A percentile compares a stretch with the other conserved stretches of the same genome.
phyloP scores from a whole-genome alignment of 2,329 filamentous ascomycete genomes.

The Sarocladium oryzae region DNA sequence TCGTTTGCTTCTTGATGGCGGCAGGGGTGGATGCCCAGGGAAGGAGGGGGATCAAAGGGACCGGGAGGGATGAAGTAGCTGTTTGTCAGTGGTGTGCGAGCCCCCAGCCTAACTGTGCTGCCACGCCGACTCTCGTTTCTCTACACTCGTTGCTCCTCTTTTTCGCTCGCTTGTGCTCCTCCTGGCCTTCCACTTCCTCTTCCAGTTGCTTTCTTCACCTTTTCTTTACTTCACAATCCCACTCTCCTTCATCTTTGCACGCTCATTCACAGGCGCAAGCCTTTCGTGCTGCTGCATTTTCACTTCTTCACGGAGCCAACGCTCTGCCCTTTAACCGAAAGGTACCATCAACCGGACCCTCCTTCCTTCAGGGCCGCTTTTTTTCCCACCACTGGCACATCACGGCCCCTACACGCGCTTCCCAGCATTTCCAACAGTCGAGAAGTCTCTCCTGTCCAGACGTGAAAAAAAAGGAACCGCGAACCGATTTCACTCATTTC shows the following conservation, averaged over 20 bases:
- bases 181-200: neutral
- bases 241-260: conserved; percentile 6
- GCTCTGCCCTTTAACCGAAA: neutral
- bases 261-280: neutral
- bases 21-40: neutral
- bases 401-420: neutral
- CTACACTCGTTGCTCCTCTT: neutral
- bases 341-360: neutral
- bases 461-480: neutral
- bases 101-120: neutral
- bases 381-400: neutral
- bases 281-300: conserved; percentile 1
- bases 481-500: neutral
- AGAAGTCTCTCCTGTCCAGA: neutral
- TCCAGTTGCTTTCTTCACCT: neutral
- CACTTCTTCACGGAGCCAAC: conserved; percentile 4
- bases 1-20: conserved; percentile 4
- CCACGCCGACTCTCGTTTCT: neutral
- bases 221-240: neutral
- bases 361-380: conserved; percentile 5
- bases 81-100: neutral
- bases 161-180: neutral
- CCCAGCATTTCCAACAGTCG: neutral
- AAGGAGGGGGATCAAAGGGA: no score
- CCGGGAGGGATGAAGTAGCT: neutral